Conservation (phyloP, 495 filamentous ascomycete species). For the Trichoderma gamsii region DNA sequence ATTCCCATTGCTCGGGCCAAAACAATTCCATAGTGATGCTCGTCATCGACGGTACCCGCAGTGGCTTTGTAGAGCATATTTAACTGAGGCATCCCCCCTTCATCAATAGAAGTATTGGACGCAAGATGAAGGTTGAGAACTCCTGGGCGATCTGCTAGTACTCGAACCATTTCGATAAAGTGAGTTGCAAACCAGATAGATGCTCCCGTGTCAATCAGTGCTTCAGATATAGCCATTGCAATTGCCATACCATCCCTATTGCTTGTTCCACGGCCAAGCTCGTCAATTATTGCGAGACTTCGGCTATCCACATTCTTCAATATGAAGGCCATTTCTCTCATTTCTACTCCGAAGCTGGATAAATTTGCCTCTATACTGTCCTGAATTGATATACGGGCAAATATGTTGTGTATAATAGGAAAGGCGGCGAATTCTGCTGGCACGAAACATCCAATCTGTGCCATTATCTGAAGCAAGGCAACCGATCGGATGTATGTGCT, state of each 20-base stretch:
- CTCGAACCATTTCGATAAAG: slow-evolving; percentile 40
- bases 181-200: slow-evolving; percentile 92
- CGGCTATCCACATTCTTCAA: slow-evolving; percentile 66
- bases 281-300: slow-evolving; percentile 83
- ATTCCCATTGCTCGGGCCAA: slow-evolving; percentile 73
- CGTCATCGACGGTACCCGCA: slow-evolving; percentile 60
- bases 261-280: slow-evolving; percentile 88
- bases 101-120: slow-evolving; percentile 51
- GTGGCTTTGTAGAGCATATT: slow-evolving; percentile 81
- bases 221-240: slow-evolving; percentile 83
- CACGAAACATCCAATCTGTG: slow-evolving; percentile 87
- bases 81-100: slow-evolving; percentile 47
- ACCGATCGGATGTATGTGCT: slow-evolving; percentile 88
- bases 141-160: slow-evolving; percentile 65
- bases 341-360: slow-evolving; percentile 89
- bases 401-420: slow-evolving; percentile 73
- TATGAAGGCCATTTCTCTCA: slow-evolving; percentile 93
- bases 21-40: slow-evolving; percentile 66
- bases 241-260: slow-evolving; percentile 83
- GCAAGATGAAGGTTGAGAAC: slow-evolving; percentile 78
- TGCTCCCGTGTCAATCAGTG: slow-evolving; percentile 67
- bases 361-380: slow-evolving; percentile 88
- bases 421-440: slow-evolving; percentile 80
- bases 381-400: slow-evolving; percentile 77
- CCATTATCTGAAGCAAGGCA: slow-evolving; percentile 83